Evolutionary conservation across 768 basidiomycete genomes (phyloP), one percentile per base, ranked within the genome.

Genomic region (Kondoa subrosea): DNA sequence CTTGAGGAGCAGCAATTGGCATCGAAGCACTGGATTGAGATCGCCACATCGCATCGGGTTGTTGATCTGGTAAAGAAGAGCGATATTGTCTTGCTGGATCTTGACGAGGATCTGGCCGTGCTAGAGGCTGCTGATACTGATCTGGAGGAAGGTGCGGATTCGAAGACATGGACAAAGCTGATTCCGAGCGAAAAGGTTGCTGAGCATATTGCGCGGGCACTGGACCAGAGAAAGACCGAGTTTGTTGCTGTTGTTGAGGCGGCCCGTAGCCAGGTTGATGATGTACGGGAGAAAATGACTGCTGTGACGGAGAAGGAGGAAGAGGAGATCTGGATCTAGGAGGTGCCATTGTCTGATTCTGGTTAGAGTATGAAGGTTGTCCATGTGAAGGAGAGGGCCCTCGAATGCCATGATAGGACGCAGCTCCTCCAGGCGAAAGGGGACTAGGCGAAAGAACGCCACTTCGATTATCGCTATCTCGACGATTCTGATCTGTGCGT

Each of bases 401-500:
- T 50, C 40, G 8, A 21, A 50, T 50, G 40, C 40, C 40, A 8
- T 50, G 40, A 50, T 50, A 50, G 8, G 40, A 8, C 40, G 40
- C 8, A 8, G 40, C n/a, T n/a, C n/a, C 8, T 8, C 40, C 21
- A 21, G 40, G 40, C 8, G 40, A 50, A 50, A 50, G 40, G 21
- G 40, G 40, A 50, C 40, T 21, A 14, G 58, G 58, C 58, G 58
- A 60, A 4, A 60, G 58, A 60, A 25, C 58, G 8, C 14, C 25
- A 26, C 8, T 4, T 14, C 30, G 14, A 60, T 50, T 21, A 50
- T 21, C 21, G 40, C 40, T 50, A 8, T 8, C 12, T 50, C 40
- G 40, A 50, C 12, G 21, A 21, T 8, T 8, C 14, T 64, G 61
- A 50, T 69, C 68, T 31, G 50, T 67, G 34, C 61, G 69, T 66